Evolutionary conservation across 116 monocot species (phyloP).

Genomic region (Phalaenopsis hybrid): DNA sequence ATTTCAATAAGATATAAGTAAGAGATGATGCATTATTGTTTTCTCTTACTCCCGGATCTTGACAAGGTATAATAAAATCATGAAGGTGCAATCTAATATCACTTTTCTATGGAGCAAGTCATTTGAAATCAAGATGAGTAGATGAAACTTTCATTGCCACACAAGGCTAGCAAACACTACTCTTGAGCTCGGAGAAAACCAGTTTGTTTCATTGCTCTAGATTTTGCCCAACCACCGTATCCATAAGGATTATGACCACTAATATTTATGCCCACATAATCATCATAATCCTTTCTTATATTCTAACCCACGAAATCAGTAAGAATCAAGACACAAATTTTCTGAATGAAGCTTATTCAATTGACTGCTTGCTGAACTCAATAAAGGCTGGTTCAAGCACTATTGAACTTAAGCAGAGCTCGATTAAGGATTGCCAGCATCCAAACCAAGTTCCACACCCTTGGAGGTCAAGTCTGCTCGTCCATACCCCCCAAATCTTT

Average conservation of each 20-base stretch:
- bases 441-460: neutral
- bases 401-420: neutral
- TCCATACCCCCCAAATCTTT: neutral
- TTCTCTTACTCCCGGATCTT: no score
- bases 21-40: no score
- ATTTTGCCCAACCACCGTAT: no score
- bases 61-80: no score
- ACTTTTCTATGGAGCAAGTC: no score
- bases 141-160: no score
- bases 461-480: neutral
- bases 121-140: no score
- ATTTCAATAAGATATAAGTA: no score
- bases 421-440: neutral
- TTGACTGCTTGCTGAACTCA: neutral
- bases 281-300: neutral
- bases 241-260: neutral
- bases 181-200: no score
- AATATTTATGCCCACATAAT: neutral
- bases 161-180: no score
- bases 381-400: neutral
- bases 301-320: neutral
- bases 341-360: neutral
- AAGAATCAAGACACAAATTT: neutral
- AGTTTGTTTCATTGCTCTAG: no score
- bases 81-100: no score